Conservation (phyloP, 2,329 filamentous ascomycete species). For the Microsporum canis region DNA sequence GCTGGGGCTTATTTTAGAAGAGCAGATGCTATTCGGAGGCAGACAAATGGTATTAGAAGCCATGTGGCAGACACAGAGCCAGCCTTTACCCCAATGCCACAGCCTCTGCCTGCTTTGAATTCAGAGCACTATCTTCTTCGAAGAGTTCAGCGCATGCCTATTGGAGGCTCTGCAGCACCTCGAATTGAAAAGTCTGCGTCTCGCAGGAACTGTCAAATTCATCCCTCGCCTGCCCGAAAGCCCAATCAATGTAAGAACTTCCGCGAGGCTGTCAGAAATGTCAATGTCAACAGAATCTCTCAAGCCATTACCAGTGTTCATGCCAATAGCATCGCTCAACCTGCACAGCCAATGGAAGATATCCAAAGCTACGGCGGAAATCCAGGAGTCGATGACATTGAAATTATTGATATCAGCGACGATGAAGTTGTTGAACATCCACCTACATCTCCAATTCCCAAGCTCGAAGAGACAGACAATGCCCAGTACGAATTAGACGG, state of each 20-base stretch:
- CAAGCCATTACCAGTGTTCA: background rate
- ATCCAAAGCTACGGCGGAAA: background rate
- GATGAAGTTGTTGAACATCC: background rate
- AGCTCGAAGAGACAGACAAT: background rate
- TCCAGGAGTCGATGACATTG: background rate
- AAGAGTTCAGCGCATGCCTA: background rate
- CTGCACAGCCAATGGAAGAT: background rate
- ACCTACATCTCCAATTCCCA: background rate
- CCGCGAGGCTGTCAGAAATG: too few species aligned
- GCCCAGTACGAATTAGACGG: background rate
- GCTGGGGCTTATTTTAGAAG: background rate
- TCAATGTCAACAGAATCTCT: background rate
- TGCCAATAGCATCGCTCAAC: background rate
- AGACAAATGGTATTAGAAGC: background rate
- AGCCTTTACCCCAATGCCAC: background rate
- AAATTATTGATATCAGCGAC: background rate
- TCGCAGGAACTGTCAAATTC: background rate
- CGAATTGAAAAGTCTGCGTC: background rate
- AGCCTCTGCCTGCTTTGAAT: background rate
- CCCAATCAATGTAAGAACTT: background rate
- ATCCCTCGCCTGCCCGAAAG: background rate
- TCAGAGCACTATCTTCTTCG: background rate
- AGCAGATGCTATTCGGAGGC: background rate
- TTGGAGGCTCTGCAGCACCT: background rate
- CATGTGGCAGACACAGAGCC: background rate